Conservation (phyloP, 495 filamentous ascomycete genomes). For the Parathielavia appendiculata region DNA sequence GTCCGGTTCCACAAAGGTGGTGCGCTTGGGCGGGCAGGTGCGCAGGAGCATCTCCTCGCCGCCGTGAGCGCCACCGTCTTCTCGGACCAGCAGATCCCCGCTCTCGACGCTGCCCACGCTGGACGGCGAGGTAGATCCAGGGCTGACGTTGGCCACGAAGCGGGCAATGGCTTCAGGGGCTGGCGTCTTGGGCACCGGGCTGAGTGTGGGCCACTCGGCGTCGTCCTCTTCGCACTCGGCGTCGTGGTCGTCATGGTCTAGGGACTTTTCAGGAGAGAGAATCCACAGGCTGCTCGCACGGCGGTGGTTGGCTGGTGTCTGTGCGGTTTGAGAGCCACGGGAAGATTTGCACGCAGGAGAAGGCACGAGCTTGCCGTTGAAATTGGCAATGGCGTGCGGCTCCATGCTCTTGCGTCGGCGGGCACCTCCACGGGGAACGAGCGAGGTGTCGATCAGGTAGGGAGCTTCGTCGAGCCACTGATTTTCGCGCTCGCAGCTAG, state of each 20-base stretch:
- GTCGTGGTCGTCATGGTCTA: conserved; percentile 25
- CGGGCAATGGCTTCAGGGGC: conserved; percentile 45
- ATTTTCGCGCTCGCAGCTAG: conserved; percentile 73
- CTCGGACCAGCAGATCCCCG: conserved; percentile 10
- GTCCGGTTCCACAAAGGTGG: conserved; percentile 36
- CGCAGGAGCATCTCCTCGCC: conserved; percentile 57
- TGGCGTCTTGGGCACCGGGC: conserved; percentile 50
- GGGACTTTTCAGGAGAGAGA: conserved; percentile 29
- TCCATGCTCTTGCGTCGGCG: conserved; percentile 90
- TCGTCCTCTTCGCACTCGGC: conserved; percentile 36
- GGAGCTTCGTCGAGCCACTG: conserved; percentile 65
- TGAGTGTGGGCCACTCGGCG: conserved; percentile 35
- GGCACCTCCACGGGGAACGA: conserved; percentile 68
- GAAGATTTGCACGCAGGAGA: conserved; percentile 38
- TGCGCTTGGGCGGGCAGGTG: conserved; percentile 67
- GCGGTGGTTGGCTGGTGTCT: conserved; percentile 41
- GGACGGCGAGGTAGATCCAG: conserved; percentile 27
- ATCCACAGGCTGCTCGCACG: conserved; percentile 51
- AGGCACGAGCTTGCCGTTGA: conserved; percentile 59
- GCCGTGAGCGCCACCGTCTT: conserved; percentile 18
- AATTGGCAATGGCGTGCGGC: conserved; percentile 67
- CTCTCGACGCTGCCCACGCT: conserved; percentile 8
- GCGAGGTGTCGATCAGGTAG: conserved; percentile 66
- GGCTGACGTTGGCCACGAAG: conserved; percentile 39
- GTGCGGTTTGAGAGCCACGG: conserved; percentile 40